Evolutionary conservation across 73 alveolate species (phyloP).

Genomic region (Tetrahymena thermophila): DNA sequence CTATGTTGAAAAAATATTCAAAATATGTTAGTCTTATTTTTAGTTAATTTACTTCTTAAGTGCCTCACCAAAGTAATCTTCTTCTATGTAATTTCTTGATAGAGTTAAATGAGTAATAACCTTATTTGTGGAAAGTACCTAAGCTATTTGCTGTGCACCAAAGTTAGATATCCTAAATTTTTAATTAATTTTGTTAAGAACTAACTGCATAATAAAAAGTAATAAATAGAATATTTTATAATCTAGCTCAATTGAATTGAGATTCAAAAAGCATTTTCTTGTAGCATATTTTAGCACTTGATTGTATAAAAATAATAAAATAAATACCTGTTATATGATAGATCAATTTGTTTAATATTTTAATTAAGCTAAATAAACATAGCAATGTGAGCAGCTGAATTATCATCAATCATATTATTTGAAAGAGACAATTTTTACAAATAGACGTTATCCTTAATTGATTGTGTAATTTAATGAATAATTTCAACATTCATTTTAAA

Average conservation of each 20-base stretch:
- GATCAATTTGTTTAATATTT: neutral
- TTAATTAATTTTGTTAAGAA: neutral
- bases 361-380: neutral
- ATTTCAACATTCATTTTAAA: neutral
- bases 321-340: neutral
- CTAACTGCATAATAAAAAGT: neutral
- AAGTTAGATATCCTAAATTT: neutral
- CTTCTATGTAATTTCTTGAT: neutral
- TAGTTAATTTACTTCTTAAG: neutral
- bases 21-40: neutral
- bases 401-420: neutral
- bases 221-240: neutral
- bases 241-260: too few species aligned
- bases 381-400: neutral
- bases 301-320: neutral
- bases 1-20: neutral
- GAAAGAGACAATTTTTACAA: neutral
- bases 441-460: neutral
- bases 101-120: neutral
- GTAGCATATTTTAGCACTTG: too few species aligned
- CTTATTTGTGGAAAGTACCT: neutral
- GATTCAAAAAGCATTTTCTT: too few species aligned
- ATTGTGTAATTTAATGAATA: neutral
- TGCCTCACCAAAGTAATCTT: neutral
- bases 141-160: neutral